Percentiles rank a stretch among this genome's conserved stretches.
Conservation (phyloP, 805 yeast genomes). For the Ogataea philodendri region DNA sequence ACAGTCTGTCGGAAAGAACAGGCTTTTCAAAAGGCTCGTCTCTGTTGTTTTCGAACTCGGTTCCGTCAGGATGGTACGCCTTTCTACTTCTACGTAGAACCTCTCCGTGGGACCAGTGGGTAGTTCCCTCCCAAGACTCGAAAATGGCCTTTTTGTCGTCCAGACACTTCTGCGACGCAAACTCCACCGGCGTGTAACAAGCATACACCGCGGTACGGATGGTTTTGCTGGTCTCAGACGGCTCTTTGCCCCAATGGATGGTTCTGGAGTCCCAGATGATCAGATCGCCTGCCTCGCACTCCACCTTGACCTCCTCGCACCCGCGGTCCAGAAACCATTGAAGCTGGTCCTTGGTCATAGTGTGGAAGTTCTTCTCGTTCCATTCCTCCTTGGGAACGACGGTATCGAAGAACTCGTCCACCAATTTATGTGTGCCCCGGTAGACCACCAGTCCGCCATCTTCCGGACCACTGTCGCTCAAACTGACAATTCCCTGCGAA, state of each 20-base stretch:
- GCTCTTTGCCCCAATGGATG: slow-evolving; percentile 33
- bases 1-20: slow-evolving; percentile 25
- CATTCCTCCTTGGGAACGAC: slow-evolving; percentile 22
- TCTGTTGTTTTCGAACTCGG: slow-evolving; percentile 7
- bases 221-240: slow-evolving; percentile 24
- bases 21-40: slow-evolving; percentile 28
- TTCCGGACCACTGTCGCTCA: slow-evolving; percentile 22
- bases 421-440: slow-evolving; percentile 25
- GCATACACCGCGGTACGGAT: slow-evolving; percentile 33
- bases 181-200: slow-evolving; percentile 34
- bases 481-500: slow-evolving; percentile 35
- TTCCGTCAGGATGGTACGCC: slow-evolving; percentile 18
- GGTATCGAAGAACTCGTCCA: slow-evolving; percentile 29
- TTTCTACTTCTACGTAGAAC: slow-evolving; percentile 26
- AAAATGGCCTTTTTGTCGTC: slow-evolving; percentile 24
- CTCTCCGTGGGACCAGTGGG: slow-evolving; percentile 36
- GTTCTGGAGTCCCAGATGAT: slow-evolving; percentile 37
- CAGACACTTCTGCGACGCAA: slow-evolving; percentile 31
- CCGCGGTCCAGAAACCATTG: slow-evolving; percentile 32
- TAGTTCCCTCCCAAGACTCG: slow-evolving; percentile 28
- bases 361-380: slow-evolving; percentile 23
- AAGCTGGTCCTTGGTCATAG: slow-evolving; percentile 23
- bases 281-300: slow-evolving; percentile 36
- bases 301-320: slow-evolving; percentile 29
- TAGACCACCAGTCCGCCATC: slow-evolving; percentile 36